Base-by-base conservation (phyloP, 2,329 filamentous ascomycete species). In the Aureobasidium sp. region DNA sequence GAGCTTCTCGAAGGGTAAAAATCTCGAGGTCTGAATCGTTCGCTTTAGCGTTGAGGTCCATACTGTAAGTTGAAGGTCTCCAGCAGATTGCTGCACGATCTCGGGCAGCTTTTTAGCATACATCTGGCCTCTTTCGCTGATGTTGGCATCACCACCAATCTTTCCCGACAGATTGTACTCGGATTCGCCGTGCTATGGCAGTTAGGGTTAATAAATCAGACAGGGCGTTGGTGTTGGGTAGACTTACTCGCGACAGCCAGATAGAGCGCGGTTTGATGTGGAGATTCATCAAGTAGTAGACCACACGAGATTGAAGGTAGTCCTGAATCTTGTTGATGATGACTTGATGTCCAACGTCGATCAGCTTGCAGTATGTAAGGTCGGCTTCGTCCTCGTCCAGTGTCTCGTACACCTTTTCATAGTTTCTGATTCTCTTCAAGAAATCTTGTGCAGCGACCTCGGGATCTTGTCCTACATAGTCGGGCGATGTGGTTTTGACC, bases 311-410 rank as follows among this genome's bases (percentile, higher is more conserved):
- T 74, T 97, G 94, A 31, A 99, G 81, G 72, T 99, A 99, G 75
- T 99, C 94, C 72, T 91, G 88, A 70, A 99, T 96, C 72, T 89
- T 87, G 77, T 97, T 99, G 82, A 99, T 97, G 71, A 97, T 94
- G 72, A 97, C 92, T 71, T 96, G 91, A 68, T 90, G 90, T 63
- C 94, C 92, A 14, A 97, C 91, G 71, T 99, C 88, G 81, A 97
- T 95, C 72, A 99, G 88, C 77, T 99, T 97, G 72, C 97, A 88
- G 72, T 97, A 99, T 40, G 94, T 96, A 69, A 94, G 85, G 68
- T 93, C 82, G 68, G 84, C 85, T 79, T 97, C 93, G 66, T 95
- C 89, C 67, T 89, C 89, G 68, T 95, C 90, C 69, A 99, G 90
- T 1, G 91, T 93, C 77, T 96, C 85, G 76, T 99, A 99, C 31